Percentiles rank a stretch among this genome's conserved stretches.
Conservation (phyloP, 257 asterid species). For the Przewalskia tangutica region DNA sequence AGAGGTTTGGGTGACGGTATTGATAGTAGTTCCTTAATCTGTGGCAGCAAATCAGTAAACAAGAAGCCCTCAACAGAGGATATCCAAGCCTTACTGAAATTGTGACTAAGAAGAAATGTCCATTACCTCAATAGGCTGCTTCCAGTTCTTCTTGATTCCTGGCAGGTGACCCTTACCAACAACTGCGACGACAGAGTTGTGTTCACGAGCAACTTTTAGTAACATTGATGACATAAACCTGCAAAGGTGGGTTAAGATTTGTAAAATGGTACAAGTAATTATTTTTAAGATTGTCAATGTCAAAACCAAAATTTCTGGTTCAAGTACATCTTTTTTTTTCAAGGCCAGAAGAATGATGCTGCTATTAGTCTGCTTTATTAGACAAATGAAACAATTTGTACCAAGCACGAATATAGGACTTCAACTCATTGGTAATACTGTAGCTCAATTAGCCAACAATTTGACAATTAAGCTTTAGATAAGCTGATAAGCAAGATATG, state of each 20-base stretch:
- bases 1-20: slow-evolving; percentile 32
- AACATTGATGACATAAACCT: slow-evolving; percentile 20
- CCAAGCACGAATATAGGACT: neutral
- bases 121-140: slow-evolving; percentile 65
- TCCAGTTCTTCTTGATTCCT: slow-evolving; percentile 80
- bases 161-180: slow-evolving; percentile 92
- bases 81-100: neutral
- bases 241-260: no score
- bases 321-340: neutral
- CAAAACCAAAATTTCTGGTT: neutral
- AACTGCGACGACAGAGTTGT: slow-evolving; percentile 82
- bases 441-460: neutral
- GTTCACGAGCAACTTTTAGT: slow-evolving; percentile 56
- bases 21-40: slow-evolving; percentile 50
- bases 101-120: neutral
- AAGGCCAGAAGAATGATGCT: neutral
- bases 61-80: neutral
- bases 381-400: neutral
- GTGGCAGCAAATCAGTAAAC: neutral
- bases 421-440: neutral
- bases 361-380: neutral
- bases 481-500: neutral
- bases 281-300: neutral
- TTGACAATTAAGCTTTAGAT: neutral
- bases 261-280: no score